Base-by-base conservation (phyloP, 257 asterid species). In the Solanum verrucosum region DNA sequence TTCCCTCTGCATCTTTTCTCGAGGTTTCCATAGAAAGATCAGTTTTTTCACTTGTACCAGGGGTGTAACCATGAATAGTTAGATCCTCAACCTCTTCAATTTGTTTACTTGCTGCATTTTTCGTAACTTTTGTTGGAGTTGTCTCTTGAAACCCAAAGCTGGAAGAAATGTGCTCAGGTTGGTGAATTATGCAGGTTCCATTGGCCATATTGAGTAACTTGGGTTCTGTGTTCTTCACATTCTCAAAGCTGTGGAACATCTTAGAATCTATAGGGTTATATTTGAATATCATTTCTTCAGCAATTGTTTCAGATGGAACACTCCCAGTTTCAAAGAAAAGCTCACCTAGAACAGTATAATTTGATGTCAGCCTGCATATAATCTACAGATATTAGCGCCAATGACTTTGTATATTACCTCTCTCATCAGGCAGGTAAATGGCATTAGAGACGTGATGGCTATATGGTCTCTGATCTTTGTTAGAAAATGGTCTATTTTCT, bases 201-300 rank as follows among this genome's bases (percentile, higher is more conserved):
- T 87, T 84, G 72, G 84, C 88, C 85, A 81, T 59, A 60, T 87
- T 27, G 77, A 34, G 71, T 73, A 46, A 12, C 56, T 90, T 59
- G 63, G 90, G 25, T 87, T 83, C 90, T 82, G 75, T 83, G 63
- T 78, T 46, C 79, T 86, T 83, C 78, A 81, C 86, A 79, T 88
- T 87, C 83, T 87, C 92, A 15, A 81, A 89, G 56, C 73, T 74
- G 29, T 77, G 89, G 90, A 87, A 90, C 88, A 86, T 92, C 81
- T 90, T 90, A 16, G 94, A 89, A 74, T 86, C 92, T 87, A 86
- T 85, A 33, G 90, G 91, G 52, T 90, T 89, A 71, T 90, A 90
- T 31, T 91, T 91, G 44, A 89, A 87, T 40, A 86, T 52, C 60
- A 88, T 82, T 88, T 72, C 93, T 85, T 89, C 94, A 13, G 92